phyloP scores from a whole-genome alignment of 129 eudicot genomes.

The Logfia minima region DNA sequence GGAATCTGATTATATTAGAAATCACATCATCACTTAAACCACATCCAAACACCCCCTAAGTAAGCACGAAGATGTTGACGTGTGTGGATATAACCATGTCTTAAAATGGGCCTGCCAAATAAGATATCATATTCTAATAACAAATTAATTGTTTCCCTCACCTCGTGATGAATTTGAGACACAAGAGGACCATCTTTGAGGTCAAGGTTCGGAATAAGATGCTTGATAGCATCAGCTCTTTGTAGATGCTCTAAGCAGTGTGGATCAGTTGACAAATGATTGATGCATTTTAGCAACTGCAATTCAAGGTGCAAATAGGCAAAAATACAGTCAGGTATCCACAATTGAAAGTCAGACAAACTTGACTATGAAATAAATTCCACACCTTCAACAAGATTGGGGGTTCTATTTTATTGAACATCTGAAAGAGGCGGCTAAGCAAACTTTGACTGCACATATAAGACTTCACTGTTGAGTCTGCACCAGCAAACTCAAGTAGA shows the following conservation, averaged over 20 bases:
- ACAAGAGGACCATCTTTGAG: constrained; percentile 93
- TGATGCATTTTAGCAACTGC: constrained; percentile 80
- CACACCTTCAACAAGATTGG: constrained; percentile 87
- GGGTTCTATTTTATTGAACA: constrained; percentile 92
- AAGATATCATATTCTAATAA: constrained; percentile 13
- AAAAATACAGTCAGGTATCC: constrained; percentile 6
- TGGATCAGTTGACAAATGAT: constrained; percentile 92
- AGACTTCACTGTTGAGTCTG: constrained; percentile 91
- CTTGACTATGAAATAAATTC: neutral
- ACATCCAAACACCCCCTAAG: neutral
- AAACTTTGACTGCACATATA: constrained; percentile 92
- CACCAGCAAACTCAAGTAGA: constrained; percentile 88
- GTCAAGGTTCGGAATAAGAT: constrained; percentile 94
- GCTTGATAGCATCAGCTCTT: constrained; percentile 89
- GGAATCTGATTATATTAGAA: neutral
- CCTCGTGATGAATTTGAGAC: constrained; percentile 92
- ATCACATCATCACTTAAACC: neutral
- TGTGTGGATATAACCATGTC: neutral
- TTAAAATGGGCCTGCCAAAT: neutral
- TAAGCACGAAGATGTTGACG: neutral
- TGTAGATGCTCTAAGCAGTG: constrained; percentile 92
- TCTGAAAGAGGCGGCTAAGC: constrained; percentile 95
- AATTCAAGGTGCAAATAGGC: neutral
- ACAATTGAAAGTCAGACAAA: constrained; percentile 9
- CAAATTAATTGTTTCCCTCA: constrained; percentile 27